phyloP scores from a whole-genome alignment of 2,329 filamentous ascomycete genomes.

The Trichophaea hybrida region DNA sequence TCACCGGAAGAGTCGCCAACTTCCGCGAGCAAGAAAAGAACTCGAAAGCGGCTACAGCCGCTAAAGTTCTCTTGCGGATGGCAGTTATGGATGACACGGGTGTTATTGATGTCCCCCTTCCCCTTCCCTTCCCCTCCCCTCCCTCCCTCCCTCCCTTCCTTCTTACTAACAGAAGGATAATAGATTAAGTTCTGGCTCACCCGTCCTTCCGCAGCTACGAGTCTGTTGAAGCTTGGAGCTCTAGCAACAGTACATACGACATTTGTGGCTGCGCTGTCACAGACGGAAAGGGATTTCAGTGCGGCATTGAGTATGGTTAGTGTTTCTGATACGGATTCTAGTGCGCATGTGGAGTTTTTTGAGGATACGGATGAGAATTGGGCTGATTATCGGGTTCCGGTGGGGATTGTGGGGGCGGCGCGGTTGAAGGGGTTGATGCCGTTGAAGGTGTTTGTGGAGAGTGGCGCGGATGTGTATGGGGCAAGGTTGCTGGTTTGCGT shows the following conservation, averaged over 20 bases:
- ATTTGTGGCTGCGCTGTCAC: background rate
- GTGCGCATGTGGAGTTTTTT: slow-evolving; percentile 2
- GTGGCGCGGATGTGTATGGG: background rate
- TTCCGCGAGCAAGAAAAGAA: slow-evolving; percentile 2
- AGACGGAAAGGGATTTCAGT: background rate
- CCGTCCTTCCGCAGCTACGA: background rate
- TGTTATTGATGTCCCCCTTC: background rate
- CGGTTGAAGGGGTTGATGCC: background rate
- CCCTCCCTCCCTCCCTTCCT: background rate
- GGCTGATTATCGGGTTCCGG: background rate
- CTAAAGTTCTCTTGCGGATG: background rate
- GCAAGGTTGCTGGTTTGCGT: slow-evolving; percentile 2
- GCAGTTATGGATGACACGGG: slow-evolving; percentile 2
- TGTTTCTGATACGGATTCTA: background rate
- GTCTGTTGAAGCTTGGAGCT: background rate
- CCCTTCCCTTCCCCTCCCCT: background rate
- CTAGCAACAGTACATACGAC: slow-evolving; percentile 1
- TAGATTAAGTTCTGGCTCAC: slow-evolving; percentile 6
- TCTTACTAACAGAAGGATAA: background rate
- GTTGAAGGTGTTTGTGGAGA: slow-evolving; percentile 4
- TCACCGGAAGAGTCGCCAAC: slow-evolving; percentile 4
- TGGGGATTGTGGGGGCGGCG: background rate
- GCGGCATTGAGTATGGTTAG: background rate
- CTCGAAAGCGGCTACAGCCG: background rate
- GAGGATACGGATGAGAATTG: slow-evolving; percentile 4